A percentile compares a stretch with the other conserved stretches of the same genome.
phyloP scores from a whole-genome alignment of 176 grass and related monocot species.

The Hordeum marinum region DNA sequence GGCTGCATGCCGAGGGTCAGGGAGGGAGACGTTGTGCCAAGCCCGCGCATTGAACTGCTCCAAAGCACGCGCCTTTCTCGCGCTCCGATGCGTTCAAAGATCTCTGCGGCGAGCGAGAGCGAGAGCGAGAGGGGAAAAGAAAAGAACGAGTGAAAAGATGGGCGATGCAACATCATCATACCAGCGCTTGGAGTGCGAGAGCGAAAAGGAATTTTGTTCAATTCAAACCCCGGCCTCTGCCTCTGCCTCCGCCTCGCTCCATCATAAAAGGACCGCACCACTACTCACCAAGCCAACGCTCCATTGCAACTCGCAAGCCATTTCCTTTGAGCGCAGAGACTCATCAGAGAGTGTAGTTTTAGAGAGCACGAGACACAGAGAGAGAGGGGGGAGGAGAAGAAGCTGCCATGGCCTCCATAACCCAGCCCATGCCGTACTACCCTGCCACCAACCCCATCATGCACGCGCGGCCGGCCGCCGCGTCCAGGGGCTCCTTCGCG shows the following conservation, averaged over 20 bases:
- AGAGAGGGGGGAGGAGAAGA: too few species aligned
- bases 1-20: conserved; percentile 1
- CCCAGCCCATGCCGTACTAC: conserved; percentile 59
- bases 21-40: conserved; percentile 13
- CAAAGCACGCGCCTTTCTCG: conserved; percentile 82
- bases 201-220: conserved; percentile 7
- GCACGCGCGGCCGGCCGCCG: conserved; percentile 23
- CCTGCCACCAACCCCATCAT: conserved; percentile 37
- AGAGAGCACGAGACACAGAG: too few species aligned
- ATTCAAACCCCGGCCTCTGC: conserved; percentile 21
- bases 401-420: conserved; percentile 50
- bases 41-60: conserved; percentile 42
- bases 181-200: conserved; percentile 16
- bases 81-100: conserved; percentile 85
- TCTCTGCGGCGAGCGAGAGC: conserved; percentile 31
- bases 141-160: conserved; percentile 23
- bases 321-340: too few species aligned
- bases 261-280: conserved; percentile 45
- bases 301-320: conserved; percentile 24
- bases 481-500: conserved; percentile 65
- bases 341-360: too few species aligned
- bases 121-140: not conserved
- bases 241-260: not conserved
- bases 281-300: not conserved
- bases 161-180: conserved; percentile 42